Percentiles rank a stretch among this genome's conserved stretches.
phyloP scores from a whole-genome alignment of 371 early-diverging fungal species.

The Circinella minor region DNA sequence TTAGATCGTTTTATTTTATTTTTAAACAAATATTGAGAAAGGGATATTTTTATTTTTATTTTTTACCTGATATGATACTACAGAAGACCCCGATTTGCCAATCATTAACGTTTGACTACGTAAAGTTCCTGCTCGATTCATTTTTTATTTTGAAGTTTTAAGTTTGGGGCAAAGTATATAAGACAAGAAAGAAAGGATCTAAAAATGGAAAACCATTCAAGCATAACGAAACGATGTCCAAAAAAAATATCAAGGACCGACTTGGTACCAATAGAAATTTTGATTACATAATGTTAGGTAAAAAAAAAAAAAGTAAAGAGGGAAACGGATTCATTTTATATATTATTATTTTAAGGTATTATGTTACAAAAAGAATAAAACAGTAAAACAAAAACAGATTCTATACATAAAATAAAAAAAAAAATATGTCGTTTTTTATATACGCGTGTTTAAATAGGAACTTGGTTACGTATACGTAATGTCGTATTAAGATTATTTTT shows the following conservation, averaged over 20 bases:
- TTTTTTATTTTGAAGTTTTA: neutral
- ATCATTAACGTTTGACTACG: conserved; percentile 44
- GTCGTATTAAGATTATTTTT: conserved; percentile 20
- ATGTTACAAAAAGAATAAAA: too few species aligned
- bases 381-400: too few species aligned
- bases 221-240: too few species aligned
- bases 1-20: neutral
- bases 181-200: neutral
- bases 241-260: too few species aligned
- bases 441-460: conserved; percentile 8
- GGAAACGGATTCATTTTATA: too few species aligned
- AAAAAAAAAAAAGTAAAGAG: too few species aligned
- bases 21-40: neutral
- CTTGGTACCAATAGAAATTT: too few species aligned
- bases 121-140: conserved; percentile 19
- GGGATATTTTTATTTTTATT: neutral
- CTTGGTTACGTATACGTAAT: conserved; percentile 23
- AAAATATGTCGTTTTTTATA: too few species aligned
- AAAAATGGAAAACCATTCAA: neutral
- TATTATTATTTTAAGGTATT: too few species aligned
- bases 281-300: too few species aligned
- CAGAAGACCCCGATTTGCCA: conserved; percentile 48
- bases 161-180: neutral
- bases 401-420: too few species aligned
- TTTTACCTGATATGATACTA: conserved; percentile 50